Evolutionary conservation across 495 filamentous ascomycete genomes (phyloP), one percentile per base, ranked within the genome.

Genomic region (Penicillium waksmanii): DNA sequence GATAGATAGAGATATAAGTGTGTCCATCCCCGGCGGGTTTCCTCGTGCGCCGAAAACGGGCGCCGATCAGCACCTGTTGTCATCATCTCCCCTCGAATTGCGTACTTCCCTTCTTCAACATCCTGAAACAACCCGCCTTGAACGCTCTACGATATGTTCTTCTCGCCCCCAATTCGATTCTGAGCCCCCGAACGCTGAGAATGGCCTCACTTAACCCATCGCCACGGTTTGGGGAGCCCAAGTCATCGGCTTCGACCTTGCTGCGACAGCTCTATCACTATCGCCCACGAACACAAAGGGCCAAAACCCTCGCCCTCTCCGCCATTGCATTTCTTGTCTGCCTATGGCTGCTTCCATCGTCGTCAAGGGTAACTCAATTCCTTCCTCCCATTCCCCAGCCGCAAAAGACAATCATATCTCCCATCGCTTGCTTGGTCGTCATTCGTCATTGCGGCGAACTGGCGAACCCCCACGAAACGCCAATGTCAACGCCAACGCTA

Each of bases 211-310:
- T 61, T 6, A 73, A 66, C 55, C 51, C 63, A 57, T 61, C 67
- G 58, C 61, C 67, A 15, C 66, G 58, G 63, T 66, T 65, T 53
- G 42, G 42, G 7, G 66, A 76, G 52, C 62, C 67, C 48, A 66
- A 70, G 21, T 66, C 72, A 8, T 56, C 65, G 11, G 47, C 64
- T 17, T 55, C 67, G n/a, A 67, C 61, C 15, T 46, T 73, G 13
- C 43, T 71, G 31, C 63, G 68, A 58, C 71, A 72, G 58, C 53
- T 61, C 51, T 66, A 59, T 61, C 62, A 65, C 51, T 70, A 51
- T 63, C 71, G 75, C 18, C 71, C 70, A 10, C 70, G 77, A 17
- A 61, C 72, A 31, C 71, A 71, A 35, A 64, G 68, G 33, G 60
- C 66, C 15, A 73, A 69, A 52, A 38, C 69, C 31, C 53, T 66